Base-by-base conservation (phyloP, 2,329 filamentous ascomycete genomes). In the Nannizziopsis barbatae region DNA sequence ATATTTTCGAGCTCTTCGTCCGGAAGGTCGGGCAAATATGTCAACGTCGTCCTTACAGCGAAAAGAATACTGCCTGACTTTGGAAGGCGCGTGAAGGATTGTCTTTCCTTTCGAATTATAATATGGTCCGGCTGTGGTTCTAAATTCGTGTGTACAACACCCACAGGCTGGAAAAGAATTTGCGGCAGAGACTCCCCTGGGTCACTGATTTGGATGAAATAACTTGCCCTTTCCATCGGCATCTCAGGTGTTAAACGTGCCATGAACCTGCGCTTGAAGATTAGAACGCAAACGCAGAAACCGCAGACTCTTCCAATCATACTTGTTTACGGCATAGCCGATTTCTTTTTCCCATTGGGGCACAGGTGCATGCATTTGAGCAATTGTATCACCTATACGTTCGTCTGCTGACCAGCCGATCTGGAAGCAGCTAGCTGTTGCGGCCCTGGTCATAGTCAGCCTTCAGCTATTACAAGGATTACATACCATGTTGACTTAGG, bases 401-500 rank as follows among this genome's bases (percentile, higher is more conserved):
- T 70, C 62, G 35, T 68, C 58, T 10, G 76, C 64, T 17, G 67
- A 68, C 72, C 73, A 76, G 6, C 74, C 74, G 0, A 73, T 69
- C 1, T 74, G 74, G 53, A 75, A 76, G 4, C 75, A 60, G 11
- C 71, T 76, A 4, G 74, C 73, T 40, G 71, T 73, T 18, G 73
- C 74, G 47, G 67, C 64, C 22, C 71, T 73, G 49, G 15, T 33
- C 33, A 33, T 20, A 50, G 42, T 45, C 35, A 18, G 17, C 8
- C n/a, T 17, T 5, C 3, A 27, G 7, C 22, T 27, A 27, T 4
- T 12, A 14, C 10, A 22, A 10, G 30, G 27, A n/a, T 20, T 7
- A 7, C 35, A 33, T 32, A 27, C 27, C n/a, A 10, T 33, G 7
- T 44, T 31, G 11, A 35, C 20, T 37, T 14, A 17, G 37, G 18